Base-by-base conservation (phyloP, 441 rosid genomes). In the Metrosideros polymorpha region DNA sequence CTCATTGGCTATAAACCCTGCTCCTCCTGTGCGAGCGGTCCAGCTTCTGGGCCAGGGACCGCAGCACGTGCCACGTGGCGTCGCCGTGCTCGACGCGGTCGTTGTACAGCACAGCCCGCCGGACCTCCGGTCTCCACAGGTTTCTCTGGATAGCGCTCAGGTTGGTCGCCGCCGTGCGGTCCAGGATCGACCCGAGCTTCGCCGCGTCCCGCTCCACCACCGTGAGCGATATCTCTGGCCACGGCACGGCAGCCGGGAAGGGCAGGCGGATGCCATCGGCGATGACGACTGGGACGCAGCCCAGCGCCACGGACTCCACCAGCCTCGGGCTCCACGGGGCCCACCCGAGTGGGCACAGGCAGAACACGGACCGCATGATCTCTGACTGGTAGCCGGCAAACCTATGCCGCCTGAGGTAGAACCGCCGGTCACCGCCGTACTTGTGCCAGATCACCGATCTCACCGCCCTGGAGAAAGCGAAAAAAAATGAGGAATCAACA, bases 271-370 rank as follows among this genome's bases (percentile, higher is more conserved):
- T 96, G 7, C 94, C 99, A 39, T 97, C 99, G 5, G 99, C 99
- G 1, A 96, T 93, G 27, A 96, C 91, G 29, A 97, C 99, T 3
- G 99, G 99, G 53, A 97, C 95, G 63, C 99, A 97, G 0, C 99
- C 99, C 71, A 97, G 91, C 0, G 85, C 96, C 12, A 94, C 96
- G 0, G 99, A 94, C 86, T 97, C 99, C 9, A 96, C 99, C 24
- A 97, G 92, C 75, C 99, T 92, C 9, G 99, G 99, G 54, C 98
- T 97, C 99, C 99, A 97, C 3, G 99, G 99, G 88, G 99, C 99
- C 99, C 99, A 97, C 52, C 99, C 99, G 0, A 97, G 92, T 0
- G 99, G 99, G 84, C 98, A 96, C 39, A 97, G 86, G 87, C 99
- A 97, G 84, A 96, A 97, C 49, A 94, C 94, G 0, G 99, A 97